Conservation (phyloP, 495 filamentous ascomycete genomes). For the Penicillium fimorum region DNA sequence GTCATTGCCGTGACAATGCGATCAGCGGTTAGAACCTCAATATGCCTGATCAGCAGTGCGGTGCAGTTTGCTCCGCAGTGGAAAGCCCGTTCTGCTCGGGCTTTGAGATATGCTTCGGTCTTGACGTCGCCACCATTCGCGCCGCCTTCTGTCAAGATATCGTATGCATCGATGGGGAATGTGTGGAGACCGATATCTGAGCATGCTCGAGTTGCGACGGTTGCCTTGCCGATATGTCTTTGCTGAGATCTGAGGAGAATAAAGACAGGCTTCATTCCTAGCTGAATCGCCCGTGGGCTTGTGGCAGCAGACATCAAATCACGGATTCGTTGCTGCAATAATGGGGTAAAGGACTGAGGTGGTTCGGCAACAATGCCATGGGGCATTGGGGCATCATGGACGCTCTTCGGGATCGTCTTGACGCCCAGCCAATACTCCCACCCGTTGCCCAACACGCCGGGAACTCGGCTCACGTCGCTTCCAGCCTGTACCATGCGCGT, state of each 20-base stretch:
- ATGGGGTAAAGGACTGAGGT: conserved; percentile 55
- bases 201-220: conserved; percentile 70
- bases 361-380: conserved; percentile 48
- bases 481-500: conserved; percentile 89
- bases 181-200: conserved; percentile 86
- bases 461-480: conserved; percentile 73
- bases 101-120: conserved; percentile 83
- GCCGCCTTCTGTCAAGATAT: conserved; percentile 86
- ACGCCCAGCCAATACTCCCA: conserved; percentile 87
- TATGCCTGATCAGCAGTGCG: conserved; percentile 77
- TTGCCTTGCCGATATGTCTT: conserved; percentile 85
- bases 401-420: conserved; percentile 53
- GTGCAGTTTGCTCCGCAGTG: conserved; percentile 81
- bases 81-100: conserved; percentile 82
- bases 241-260: conserved; percentile 88
- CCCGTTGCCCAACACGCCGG: conserved; percentile 65
- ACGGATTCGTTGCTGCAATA: conserved; percentile 71
- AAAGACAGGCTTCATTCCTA: conserved; percentile 82
- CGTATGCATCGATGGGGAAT: conserved; percentile 88
- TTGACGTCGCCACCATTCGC: conserved; percentile 86
- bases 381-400: conserved; percentile 34
- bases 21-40: conserved; percentile 88
- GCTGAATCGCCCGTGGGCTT: conserved; percentile 78
- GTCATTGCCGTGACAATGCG: conserved; percentile 80
- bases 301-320: conserved; percentile 87